These are phyloP conservation scores for Jacaranda copaia DNA, from an alignment of 257 asterid genomes.

Conservation along the genomic window DNA sequence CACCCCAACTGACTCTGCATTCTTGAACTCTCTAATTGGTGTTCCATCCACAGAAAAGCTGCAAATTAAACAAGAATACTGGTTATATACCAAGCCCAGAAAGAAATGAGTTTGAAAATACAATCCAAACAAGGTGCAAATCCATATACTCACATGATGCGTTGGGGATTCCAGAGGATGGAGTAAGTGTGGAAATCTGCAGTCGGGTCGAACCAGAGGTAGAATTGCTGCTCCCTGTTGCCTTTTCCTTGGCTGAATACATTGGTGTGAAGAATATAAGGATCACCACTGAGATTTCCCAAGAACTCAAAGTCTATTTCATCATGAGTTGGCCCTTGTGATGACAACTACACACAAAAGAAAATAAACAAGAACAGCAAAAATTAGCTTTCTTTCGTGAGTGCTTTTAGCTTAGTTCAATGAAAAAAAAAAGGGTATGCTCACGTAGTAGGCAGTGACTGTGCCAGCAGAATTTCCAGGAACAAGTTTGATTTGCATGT, in stretches of 20 bases:
- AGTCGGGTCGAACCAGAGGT: constrained; percentile 61
- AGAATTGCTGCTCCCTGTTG: constrained; percentile 54
- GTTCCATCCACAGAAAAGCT: constrained; percentile 49
- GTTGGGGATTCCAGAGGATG: constrained; percentile 57
- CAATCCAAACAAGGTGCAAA: not conserved
- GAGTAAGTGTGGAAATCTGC: constrained; percentile 59
- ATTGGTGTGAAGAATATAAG: constrained; percentile 54
- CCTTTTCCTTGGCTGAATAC: constrained; percentile 57
- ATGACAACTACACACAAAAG: constrained; percentile 45
- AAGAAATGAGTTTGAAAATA: too few relatives aligned
- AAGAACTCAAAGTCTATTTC: constrained; percentile 62
- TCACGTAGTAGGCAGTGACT: constrained; percentile 53
- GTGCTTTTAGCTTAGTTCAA: too few relatives aligned
- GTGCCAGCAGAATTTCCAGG: constrained; percentile 60
- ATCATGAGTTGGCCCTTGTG: constrained; percentile 52
- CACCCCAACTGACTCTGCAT: constrained; percentile 46
- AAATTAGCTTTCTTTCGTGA: not conserved
- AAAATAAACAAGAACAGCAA: not conserved
- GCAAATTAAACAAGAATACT: not conserved
- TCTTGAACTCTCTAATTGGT: constrained; percentile 56
- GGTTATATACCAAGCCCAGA: not conserved
- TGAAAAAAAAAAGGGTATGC: not conserved
- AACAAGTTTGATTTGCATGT: constrained; percentile 56
- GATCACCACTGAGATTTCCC: constrained; percentile 56
- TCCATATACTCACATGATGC: constrained; percentile 46